Evolutionary conservation across 768 basidiomycete genomes (phyloP).

Genomic region (Mycena belliarum): DNA sequence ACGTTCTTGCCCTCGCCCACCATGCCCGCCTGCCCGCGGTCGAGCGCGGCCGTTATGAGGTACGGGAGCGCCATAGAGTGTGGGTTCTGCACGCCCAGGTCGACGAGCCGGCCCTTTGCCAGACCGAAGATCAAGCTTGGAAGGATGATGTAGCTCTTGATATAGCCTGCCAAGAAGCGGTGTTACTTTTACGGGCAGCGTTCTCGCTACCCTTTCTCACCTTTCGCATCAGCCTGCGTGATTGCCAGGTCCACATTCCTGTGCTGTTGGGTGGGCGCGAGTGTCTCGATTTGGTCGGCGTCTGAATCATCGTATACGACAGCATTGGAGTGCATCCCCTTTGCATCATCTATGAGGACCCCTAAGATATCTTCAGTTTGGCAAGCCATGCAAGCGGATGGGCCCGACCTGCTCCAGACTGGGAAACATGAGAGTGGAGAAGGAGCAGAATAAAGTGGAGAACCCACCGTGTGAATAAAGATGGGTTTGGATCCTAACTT

Average conservation of each 20-base stretch:
- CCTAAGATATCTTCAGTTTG: too few species aligned
- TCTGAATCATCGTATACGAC: background rate
- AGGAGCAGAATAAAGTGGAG: too few species aligned
- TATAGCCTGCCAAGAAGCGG: conserved; percentile 22
- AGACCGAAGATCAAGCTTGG: conserved; percentile 29
- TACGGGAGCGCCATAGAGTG: conserved; percentile 41
- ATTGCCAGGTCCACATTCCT: background rate
- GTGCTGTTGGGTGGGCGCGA: background rate
- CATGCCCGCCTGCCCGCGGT: conserved; percentile 29
- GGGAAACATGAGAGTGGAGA: too few species aligned
- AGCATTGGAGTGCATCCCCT: background rate
- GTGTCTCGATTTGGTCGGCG: background rate
- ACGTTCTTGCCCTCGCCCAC: conserved; percentile 59
- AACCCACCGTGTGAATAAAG: background rate
- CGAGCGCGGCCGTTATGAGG: conserved; percentile 36
- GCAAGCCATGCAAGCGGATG: too few species aligned
- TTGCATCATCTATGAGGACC: background rate
- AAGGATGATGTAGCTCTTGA: conserved; percentile 29
- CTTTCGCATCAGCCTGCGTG: background rate
- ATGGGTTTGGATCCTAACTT: background rate
- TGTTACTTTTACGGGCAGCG: background rate
- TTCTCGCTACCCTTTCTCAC: background rate
- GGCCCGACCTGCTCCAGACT: conserved; percentile 21
- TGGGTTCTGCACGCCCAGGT: conserved; percentile 40
- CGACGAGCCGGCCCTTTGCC: conserved; percentile 23